Evolutionary conservation across 371 early-diverging fungal species (phyloP).

Genomic region (Lichtheimia hyalospora): DNA sequence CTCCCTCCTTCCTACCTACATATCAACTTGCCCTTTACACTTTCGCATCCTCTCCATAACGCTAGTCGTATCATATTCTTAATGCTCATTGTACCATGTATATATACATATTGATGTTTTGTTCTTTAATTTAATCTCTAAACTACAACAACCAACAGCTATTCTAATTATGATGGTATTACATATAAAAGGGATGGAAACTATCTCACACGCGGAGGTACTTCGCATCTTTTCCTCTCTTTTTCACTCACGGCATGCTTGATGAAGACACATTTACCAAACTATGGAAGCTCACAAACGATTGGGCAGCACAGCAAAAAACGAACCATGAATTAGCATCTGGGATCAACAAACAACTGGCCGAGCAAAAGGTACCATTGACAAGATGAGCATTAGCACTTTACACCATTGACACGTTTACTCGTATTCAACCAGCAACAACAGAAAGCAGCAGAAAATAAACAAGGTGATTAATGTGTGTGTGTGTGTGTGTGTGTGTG

Average conservation of each 20-base stretch:
- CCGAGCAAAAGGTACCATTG: conserved; percentile 33
- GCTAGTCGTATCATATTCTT: no score
- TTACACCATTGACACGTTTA: not conserved
- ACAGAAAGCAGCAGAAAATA: conserved; percentile 15
- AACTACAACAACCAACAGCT: no score
- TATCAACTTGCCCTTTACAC: no score
- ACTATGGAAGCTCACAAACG: conserved; percentile 32
- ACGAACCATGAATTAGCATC: conserved; percentile 32
- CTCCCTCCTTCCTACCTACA: no score
- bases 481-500: not conserved
- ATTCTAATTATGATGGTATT: no score
- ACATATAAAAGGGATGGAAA: no score
- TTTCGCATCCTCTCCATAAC: no score
- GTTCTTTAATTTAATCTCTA: no score
- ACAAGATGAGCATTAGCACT: not conserved
- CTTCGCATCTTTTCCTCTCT: conserved; percentile 4
- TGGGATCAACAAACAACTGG: conserved; percentile 17
- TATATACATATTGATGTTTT: no score
- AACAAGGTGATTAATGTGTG: conserved; percentile 1
- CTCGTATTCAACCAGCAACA: not conserved
- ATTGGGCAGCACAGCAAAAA: conserved; percentile 30
- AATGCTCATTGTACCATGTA: no score
- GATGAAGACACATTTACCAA: conserved; percentile 37
- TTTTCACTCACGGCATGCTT: conserved; percentile 14
- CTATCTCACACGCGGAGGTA: not conserved